phyloP scores from a whole-genome alignment of 352 stramenopile species.

The Blastocystis sp. region DNA sequence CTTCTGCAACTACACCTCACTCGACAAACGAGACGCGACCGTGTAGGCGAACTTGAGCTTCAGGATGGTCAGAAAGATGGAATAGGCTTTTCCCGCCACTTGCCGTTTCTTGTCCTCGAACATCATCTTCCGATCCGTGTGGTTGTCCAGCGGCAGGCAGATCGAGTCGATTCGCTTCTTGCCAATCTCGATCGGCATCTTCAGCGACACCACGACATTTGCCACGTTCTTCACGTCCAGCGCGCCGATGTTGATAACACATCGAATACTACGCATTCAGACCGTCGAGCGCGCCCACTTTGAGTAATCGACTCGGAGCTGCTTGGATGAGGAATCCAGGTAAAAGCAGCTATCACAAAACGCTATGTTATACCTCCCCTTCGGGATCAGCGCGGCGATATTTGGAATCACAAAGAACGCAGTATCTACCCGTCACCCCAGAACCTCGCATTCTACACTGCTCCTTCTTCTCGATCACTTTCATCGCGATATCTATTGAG shows the following conservation, averaged over 20 bases:
- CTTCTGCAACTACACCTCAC: constrained; percentile 30
- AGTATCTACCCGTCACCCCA: background rate
- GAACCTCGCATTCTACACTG: background rate
- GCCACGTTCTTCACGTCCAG: constrained; percentile 47
- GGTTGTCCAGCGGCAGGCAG: constrained; percentile 35
- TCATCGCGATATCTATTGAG: background rate
- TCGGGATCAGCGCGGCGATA: constrained; percentile 22
- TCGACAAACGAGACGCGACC: background rate
- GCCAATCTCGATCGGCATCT: constrained; percentile 41
- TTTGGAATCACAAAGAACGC: constrained; percentile 41
- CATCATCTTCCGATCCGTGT: background rate
- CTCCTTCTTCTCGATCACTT: constrained; percentile 25
- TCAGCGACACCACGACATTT: constrained; percentile 48
- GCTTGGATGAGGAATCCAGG: constrained; percentile 30
- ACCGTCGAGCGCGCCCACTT: background rate
- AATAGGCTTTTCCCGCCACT: constrained; percentile 43
- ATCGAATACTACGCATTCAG: constrained; percentile 28
- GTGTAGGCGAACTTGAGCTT: constrained; percentile 48
- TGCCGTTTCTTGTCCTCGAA: constrained; percentile 68
- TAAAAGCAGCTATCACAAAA: constrained; percentile 69
- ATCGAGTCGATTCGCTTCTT: constrained; percentile 25
- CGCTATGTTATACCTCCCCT: constrained; percentile 40
- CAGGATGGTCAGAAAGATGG: constrained; percentile 62
- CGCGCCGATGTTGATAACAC: constrained; percentile 35
- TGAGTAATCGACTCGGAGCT: constrained; percentile 55